Evolutionary conservation across 2,329 filamentous ascomycete genomes (phyloP), one percentile per base, ranked within the genome.

Genomic region (Eurotiales sp.): DNA sequence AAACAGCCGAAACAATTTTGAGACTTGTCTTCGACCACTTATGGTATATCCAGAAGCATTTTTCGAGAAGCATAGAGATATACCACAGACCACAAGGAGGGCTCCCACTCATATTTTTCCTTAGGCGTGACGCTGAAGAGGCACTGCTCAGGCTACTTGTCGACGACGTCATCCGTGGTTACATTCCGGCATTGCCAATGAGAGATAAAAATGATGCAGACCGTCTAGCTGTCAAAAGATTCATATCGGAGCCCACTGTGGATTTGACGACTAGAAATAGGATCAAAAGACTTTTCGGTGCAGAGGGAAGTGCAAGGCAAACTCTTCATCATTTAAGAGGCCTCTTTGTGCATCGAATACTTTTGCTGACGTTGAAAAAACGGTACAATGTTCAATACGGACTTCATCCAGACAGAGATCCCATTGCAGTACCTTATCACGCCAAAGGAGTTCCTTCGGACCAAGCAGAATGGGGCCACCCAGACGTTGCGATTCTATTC

Each of bases 331-430:
- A 87, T 0, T 62, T 89, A 0, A 78, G 85, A 0, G 86, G 86
- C 0, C 66, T 89, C 0, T 62, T 90, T 0, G 73, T 80, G 0
- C 75, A 83, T 50, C 17, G 41, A 19, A 44, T 44, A 23, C 41
- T 44, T 4, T 2, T 44, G 2, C 14, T 44, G 77, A 74, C 2
- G 59, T 86, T 0, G 78, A 79, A 46, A 44, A 87, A 86, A 60
- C 69, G 82, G 4, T 88, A 79, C 79, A 83, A 85, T 21, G 85
- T 90, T 0, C 74, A 82, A 39, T 90, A 84, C 43, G 82, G 82
- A 0, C 66, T 85, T 0, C 76, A 83, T 55, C 75, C 78, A 0
- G 40, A 55, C 0, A 73, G 86, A 19, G 59, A 61, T 17, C 59
- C 59, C 0, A 60, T 68, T 6, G 84, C 85, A 0, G 86, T 88